A percentile compares a stretch with the other conserved stretches of the same genome.
phyloP scores from a whole-genome alignment of 176 grass and related monocot species.

The Rhynchospora breviuscula region DNA sequence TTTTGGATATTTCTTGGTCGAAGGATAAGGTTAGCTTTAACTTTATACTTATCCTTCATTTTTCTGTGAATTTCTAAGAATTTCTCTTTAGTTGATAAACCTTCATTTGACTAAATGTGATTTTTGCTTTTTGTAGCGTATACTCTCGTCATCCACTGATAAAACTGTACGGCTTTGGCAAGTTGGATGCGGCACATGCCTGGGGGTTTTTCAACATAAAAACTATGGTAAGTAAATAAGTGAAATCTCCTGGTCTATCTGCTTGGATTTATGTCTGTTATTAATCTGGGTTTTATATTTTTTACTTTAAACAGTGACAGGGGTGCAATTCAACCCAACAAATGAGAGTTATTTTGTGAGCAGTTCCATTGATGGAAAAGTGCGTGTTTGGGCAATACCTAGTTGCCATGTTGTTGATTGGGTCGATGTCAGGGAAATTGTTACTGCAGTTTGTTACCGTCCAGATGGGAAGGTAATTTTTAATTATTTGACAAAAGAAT shows the following conservation, averaged over 20 bases:
- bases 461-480: slow-evolving; percentile 71
- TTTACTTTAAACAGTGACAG: slow-evolving; percentile 62
- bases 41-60: not conserved
- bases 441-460: slow-evolving; percentile 74
- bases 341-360: slow-evolving; percentile 69
- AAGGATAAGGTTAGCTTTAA: slow-evolving; percentile 60
- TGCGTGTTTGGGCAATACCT: slow-evolving; percentile 76
- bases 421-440: slow-evolving; percentile 71
- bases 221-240: slow-evolving; percentile 58
- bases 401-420: slow-evolving; percentile 71
- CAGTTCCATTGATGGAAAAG: slow-evolving; percentile 97
- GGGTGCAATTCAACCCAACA: slow-evolving; percentile 72
- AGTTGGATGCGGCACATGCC: slow-evolving; percentile 56
- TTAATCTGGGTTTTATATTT: not conserved
- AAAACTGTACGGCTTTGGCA: slow-evolving; percentile 89
- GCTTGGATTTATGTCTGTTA: not conserved
- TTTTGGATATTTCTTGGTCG: slow-evolving; percentile 87
- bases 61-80: not conserved
- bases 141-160: slow-evolving; percentile 76
- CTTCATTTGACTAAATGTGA: slow-evolving; percentile 18
- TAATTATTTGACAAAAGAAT: not conserved
- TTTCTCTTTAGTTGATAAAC: not conserved
- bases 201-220: slow-evolving; percentile 62
- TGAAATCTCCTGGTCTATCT: slow-evolving; percentile 1
- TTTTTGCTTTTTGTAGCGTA: slow-evolving; percentile 40